These are phyloP conservation scores for Keithomyces neogunnii DNA, from an alignment of 2,329 filamentous ascomycete genomes.

Conservation along the genomic window DNA sequence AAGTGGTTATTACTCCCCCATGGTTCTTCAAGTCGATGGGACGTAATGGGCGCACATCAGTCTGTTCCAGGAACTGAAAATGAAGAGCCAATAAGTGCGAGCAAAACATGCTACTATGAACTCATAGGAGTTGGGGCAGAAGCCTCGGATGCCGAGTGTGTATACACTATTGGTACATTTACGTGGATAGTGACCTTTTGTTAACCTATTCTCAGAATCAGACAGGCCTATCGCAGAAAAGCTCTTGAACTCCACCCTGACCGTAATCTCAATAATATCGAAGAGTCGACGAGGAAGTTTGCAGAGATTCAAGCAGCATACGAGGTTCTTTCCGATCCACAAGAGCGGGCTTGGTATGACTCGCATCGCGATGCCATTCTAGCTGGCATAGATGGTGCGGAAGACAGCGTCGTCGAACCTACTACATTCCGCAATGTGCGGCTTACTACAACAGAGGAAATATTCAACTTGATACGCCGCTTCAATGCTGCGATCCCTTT, in stretches of 20 bases:
- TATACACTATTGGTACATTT: background rate
- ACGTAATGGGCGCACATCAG: slow-evolving; percentile 46
- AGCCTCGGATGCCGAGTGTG: slow-evolving; percentile 75
- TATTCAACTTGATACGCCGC: slow-evolving; percentile 67
- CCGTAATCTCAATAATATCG: slow-evolving; percentile 80
- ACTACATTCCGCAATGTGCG: slow-evolving; percentile 60
- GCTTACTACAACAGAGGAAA: slow-evolving; percentile 72
- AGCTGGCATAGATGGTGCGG: slow-evolving; percentile 47
- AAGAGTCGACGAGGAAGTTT: slow-evolving; percentile 75
- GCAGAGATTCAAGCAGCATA: slow-evolving; percentile 91
- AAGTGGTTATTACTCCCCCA: background rate
- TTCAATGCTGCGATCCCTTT: slow-evolving; percentile 76
- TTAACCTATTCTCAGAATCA: slow-evolving; percentile 52
- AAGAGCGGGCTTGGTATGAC: slow-evolving; percentile 97
- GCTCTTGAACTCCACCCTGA: slow-evolving; percentile 93
- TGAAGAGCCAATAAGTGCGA: slow-evolving; percentile 24
- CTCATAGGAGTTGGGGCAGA: slow-evolving; percentile 64
- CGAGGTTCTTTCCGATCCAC: slow-evolving; percentile 89
- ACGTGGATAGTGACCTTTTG: background rate
- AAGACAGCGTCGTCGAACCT: slow-evolving; percentile 37
- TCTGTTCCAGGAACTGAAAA: slow-evolving; percentile 27
- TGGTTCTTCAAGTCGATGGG: background rate
- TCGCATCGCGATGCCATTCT: slow-evolving; percentile 84
- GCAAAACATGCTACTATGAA: slow-evolving; percentile 78
- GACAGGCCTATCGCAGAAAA: slow-evolving; percentile 84